Conservation (phyloP, 1,284 basidiomycete genomes). For the Nidula niveotomentosa region DNA sequence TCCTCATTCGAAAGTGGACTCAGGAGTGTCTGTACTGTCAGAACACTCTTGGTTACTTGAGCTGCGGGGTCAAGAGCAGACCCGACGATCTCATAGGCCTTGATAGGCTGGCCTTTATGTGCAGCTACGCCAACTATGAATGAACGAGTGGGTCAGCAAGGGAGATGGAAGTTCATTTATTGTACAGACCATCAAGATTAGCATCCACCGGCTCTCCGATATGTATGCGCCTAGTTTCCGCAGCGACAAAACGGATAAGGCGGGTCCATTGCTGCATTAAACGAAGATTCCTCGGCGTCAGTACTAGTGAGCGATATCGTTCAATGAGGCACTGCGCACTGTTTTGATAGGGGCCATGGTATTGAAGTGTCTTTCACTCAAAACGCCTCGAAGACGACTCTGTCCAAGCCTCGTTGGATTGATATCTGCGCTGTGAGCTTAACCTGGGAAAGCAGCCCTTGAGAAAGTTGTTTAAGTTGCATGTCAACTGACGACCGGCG, state of each 20-base stretch:
- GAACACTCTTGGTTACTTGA: constrained; percentile 56
- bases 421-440: too few relatives aligned
- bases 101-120: constrained; percentile 49
- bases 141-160: not conserved
- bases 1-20: constrained; percentile 67
- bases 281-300: not conserved
- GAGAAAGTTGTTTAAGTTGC: too few relatives aligned
- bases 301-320: not conserved
- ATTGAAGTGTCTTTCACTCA: too few relatives aligned
- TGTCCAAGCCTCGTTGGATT: too few relatives aligned
- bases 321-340: constrained; percentile 24
- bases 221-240: constrained; percentile 73
- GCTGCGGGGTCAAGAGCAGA: constrained; percentile 64
- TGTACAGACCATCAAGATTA: constrained; percentile 55
- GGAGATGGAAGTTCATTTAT: not conserved
- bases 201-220: constrained; percentile 77
- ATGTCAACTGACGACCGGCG: too few relatives aligned
- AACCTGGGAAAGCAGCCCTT: too few relatives aligned
- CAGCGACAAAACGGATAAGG: constrained; percentile 80
- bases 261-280: constrained; percentile 68
- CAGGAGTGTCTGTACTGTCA: constrained; percentile 73
- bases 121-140: constrained; percentile 66
- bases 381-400: too few relatives aligned
- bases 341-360: constrained; percentile 61
- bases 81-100: constrained; percentile 69